Evolutionary conservation across 345 rosid genomes (phyloP).

Genomic region (Xanthoceras sorbifolium): DNA sequence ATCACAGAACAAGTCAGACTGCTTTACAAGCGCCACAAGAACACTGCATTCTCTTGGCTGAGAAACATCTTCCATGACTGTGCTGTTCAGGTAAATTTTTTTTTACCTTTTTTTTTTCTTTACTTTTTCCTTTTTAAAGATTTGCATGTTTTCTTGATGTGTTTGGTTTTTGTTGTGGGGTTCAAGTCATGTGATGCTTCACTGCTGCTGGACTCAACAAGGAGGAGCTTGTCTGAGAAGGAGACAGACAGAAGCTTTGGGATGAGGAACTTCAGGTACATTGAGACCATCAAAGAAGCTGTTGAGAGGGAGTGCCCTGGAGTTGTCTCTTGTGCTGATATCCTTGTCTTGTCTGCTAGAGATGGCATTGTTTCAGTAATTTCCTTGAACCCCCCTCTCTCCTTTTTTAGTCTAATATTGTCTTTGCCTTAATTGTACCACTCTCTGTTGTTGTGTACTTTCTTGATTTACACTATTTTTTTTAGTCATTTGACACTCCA

Average conservation of each 20-base stretch:
- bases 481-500: background rate
- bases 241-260: conserved; percentile 97
- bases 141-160: background rate
- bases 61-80: conserved; percentile 99
- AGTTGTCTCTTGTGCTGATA: conserved; percentile 88
- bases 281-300: conserved; percentile 91
- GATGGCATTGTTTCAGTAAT: conserved; percentile 80
- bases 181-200: conserved; percentile 93
- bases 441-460: no score
- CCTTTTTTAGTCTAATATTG: background rate
- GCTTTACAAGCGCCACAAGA: conserved; percentile 98
- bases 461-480: background rate
- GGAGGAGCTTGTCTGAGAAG: conserved; percentile 91
- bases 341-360: conserved; percentile 83
- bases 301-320: conserved; percentile 94
- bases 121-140: background rate
- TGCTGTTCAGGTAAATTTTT: conserved; percentile 68
- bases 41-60: conserved; percentile 99
- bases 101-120: background rate
- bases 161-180: conserved; percentile 11
- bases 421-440: background rate
- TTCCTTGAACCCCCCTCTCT: background rate
- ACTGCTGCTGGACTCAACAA: conserved; percentile 90
- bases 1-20: conserved; percentile 86
- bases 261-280: conserved; percentile 88